phyloP scores from a whole-genome alignment of 306 rosid genomes.

The Cajanus cajan region DNA sequence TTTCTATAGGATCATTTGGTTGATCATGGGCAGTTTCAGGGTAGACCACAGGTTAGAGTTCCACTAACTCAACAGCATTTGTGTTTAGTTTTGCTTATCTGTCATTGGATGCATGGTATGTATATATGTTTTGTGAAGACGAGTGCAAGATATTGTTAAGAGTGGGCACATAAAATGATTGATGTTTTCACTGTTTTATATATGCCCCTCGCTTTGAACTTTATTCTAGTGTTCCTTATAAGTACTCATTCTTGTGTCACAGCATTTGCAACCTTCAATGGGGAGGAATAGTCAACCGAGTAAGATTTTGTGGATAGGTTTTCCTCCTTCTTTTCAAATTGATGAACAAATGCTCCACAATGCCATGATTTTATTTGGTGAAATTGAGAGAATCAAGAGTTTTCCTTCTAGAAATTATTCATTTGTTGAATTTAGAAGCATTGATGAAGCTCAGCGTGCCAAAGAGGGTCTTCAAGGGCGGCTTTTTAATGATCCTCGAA shows the following conservation, averaged over 20 bases:
- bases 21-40: slow-evolving; percentile 65
- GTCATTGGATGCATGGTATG: neutral
- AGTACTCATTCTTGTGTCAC: slow-evolving; percentile 30
- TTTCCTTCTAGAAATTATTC: slow-evolving; percentile 72
- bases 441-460: slow-evolving; percentile 81
- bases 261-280: slow-evolving; percentile 51
- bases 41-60: slow-evolving; percentile 60
- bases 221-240: neutral
- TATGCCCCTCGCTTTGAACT: neutral
- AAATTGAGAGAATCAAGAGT: slow-evolving; percentile 80
- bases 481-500: slow-evolving; percentile 84
- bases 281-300: slow-evolving; percentile 60
- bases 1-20: slow-evolving; percentile 63
- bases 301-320: slow-evolving; percentile 74
- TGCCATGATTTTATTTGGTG: slow-evolving; percentile 88
- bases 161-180: neutral
- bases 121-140: neutral
- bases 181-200: neutral
- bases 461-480: slow-evolving; percentile 86
- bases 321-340: slow-evolving; percentile 77
- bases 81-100: slow-evolving; percentile 6
- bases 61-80: neutral
- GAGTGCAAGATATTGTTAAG: neutral
- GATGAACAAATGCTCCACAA: slow-evolving; percentile 91
- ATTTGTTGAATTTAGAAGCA: slow-evolving; percentile 77